phyloP scores from a whole-genome alignment of 2,329 filamentous ascomycete species.

The Ramularia collo-cygni region DNA sequence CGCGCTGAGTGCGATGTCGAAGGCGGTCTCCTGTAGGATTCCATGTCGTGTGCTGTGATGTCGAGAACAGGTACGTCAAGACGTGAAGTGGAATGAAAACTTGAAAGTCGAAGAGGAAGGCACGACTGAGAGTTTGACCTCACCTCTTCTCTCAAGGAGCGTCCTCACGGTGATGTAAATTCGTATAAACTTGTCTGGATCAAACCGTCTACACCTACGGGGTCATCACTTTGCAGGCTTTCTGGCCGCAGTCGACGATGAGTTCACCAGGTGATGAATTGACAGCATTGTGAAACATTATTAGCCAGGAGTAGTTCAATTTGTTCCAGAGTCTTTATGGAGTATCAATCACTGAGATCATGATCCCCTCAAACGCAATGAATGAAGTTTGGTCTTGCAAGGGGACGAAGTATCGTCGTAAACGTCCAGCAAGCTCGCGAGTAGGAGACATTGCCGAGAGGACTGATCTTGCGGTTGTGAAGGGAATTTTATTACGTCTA shows the following conservation, averaged over 20 bases:
- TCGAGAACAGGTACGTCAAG: not conserved
- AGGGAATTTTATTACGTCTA: not conserved
- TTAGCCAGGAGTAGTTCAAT: too few species aligned
- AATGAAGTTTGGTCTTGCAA: conserved; percentile 25
- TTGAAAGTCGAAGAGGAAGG: not conserved
- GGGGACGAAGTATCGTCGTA: conserved; percentile 14
- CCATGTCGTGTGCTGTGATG: conserved; percentile 1
- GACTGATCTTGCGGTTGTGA: conserved; percentile 28
- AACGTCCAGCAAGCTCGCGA: conserved; percentile 23
- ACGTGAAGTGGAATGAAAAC: not conserved
- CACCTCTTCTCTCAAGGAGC: too few species aligned
- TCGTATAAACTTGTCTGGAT: too few species aligned
- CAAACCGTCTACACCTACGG: too few species aligned
- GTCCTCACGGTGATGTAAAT: too few species aligned
- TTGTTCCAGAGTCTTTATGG: too few species aligned
- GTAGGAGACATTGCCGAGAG: conserved; percentile 26
- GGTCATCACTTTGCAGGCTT: too few species aligned
- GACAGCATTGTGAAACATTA: too few species aligned
- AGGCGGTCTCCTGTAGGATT: conserved; percentile 2
- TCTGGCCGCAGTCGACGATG: too few species aligned
- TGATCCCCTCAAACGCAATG: conserved; percentile 30
- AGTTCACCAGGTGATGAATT: too few species aligned
- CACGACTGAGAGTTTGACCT: conserved; percentile 1
- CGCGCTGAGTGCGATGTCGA: conserved; percentile 4
- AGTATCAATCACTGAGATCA: conserved; percentile 9